Percentiles rank a stretch among this genome's conserved stretches.
phyloP scores from a whole-genome alignment of 2,329 filamentous ascomycete species.

The Pseudonectria foliicola region DNA sequence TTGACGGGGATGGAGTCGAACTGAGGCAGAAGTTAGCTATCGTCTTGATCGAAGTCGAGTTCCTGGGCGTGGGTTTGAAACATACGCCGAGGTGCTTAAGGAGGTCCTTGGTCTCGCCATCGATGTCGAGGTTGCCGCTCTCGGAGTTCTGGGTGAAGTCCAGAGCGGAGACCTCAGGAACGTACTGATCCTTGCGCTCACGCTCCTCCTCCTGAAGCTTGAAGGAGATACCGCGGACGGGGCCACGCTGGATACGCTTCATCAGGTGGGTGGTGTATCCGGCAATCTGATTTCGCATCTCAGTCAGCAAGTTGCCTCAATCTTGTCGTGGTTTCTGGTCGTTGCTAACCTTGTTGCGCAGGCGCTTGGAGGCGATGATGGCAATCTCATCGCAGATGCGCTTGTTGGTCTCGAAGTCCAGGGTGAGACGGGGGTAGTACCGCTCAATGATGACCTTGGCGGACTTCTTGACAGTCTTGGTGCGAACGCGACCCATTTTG shows the following conservation, averaged over 20 bases:
- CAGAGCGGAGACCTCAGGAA: conserved; percentile 96
- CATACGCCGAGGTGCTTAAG: conserved; percentile 97
- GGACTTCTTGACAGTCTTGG: conserved; percentile 66
- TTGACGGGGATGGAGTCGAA: conserved; percentile 98
- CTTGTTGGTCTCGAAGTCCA: conserved; percentile 99
- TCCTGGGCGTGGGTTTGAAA: conserved; percentile 25
- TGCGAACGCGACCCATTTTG: conserved; percentile 65
- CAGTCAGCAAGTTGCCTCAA: conserved; percentile 12
- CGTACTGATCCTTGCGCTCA: conserved; percentile 99
- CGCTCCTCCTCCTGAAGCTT: conserved; percentile 99
- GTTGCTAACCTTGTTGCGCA: conserved; percentile 87
- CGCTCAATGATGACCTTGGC: conserved; percentile 99
- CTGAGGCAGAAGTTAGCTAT: conserved; percentile 41
- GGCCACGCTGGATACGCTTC: conserved; percentile 99
- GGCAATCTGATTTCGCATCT: conserved; percentile 59
- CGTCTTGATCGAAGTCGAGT: not conserved
- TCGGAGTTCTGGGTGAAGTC: conserved; percentile 96
- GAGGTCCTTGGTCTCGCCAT: conserved; percentile 96
- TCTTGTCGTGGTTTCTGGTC: conserved; percentile 1
- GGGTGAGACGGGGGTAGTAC: conserved; percentile 94
- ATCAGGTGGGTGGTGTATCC: conserved; percentile 98
- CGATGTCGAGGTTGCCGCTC: conserved; percentile 88
- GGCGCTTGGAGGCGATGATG: conserved; percentile 97
- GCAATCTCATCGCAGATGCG: conserved; percentile 99
- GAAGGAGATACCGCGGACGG: conserved; percentile 99